A percentile compares a stretch with the other conserved stretches of the same genome.
Evolutionary conservation across 2,329 filamentous ascomycete genomes (phyloP).

Genomic region (Pseudogymnoascus destructans): DNA sequence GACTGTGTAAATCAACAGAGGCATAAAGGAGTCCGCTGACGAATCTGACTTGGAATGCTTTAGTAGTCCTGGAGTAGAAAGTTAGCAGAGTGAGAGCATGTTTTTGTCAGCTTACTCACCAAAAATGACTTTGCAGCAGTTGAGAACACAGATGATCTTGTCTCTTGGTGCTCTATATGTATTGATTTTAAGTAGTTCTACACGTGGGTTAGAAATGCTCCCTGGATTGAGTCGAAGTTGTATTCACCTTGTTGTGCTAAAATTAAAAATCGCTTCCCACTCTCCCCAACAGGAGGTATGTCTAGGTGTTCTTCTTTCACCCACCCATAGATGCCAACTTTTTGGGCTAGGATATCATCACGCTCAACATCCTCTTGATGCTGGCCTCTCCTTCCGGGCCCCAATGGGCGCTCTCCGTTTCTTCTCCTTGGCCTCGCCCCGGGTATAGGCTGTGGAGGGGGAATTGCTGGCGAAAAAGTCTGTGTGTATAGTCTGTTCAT

Average conservation of each 20-base stretch:
- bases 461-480: slow-evolving; percentile 90
- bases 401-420: slow-evolving; percentile 54
- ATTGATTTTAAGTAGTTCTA: slow-evolving; percentile 89
- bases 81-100: slow-evolving; percentile 15
- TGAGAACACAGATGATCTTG: slow-evolving; percentile 96
- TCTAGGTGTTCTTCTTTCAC: slow-evolving; percentile 86
- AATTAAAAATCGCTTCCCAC: slow-evolving; percentile 74
- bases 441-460: slow-evolving; percentile 60
- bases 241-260: slow-evolving; percentile 70
- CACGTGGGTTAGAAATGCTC: slow-evolving; percentile 19
- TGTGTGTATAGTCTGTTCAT: slow-evolving; percentile 96
- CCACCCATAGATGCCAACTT: slow-evolving; percentile 95
- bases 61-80: slow-evolving; percentile 48
- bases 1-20: slow-evolving; percentile 89
- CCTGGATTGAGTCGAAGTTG: neutral
- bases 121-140: slow-evolving; percentile 99
- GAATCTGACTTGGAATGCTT: slow-evolving; percentile 89
- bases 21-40: slow-evolving; percentile 91
- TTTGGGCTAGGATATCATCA: slow-evolving; percentile 90
- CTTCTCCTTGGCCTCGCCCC: slow-evolving; percentile 55
- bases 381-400: slow-evolving; percentile 79
- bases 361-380: slow-evolving; percentile 97
- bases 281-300: slow-evolving; percentile 72
- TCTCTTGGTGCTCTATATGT: slow-evolving; percentile 93
- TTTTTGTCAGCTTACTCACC: slow-evolving; percentile 38